phyloP scores from a whole-genome alignment of 352 stramenopile species.

The Globisporangium alternatum region DNA sequence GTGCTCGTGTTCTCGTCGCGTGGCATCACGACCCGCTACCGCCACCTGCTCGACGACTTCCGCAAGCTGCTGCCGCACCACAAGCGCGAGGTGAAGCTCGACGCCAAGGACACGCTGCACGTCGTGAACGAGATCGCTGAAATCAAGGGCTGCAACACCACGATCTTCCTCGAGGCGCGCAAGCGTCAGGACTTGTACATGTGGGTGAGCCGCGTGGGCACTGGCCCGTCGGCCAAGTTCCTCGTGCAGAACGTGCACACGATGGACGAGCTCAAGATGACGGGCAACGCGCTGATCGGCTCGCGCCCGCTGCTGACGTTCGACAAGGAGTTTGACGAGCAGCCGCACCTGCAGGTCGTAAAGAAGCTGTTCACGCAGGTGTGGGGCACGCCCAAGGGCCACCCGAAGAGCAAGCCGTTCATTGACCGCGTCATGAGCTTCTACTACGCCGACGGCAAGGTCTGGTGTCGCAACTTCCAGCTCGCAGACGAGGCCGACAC shows the following conservation, averaged over 20 bases:
- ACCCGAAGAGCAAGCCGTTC: conserved; percentile 99
- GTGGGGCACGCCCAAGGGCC: conserved; percentile 95
- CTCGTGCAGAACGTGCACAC: conserved; percentile 99
- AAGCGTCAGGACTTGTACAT: conserved; percentile 99
- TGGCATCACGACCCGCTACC: conserved; percentile 93
- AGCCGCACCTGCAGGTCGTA: conserved; percentile 93
- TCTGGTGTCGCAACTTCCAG: conserved; percentile 99
- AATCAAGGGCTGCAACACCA: conserved; percentile 97
- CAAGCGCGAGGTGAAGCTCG: conserved; percentile 99
- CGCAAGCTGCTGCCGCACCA: conserved; percentile 97
- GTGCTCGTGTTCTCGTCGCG: conserved; percentile 92
- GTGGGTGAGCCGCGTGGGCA: conserved; percentile 95
- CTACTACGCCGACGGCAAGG: conserved; percentile 90
- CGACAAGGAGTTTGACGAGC: conserved; percentile 91
- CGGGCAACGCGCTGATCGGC: conserved; percentile 97
- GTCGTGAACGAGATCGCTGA: conserved; percentile 99
- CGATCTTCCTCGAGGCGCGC: conserved; percentile 95
- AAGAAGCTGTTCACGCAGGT: conserved; percentile 96
- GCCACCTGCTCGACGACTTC: conserved; percentile 98
- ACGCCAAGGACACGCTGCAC: conserved; percentile 91
- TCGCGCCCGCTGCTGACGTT: conserved; percentile 98
- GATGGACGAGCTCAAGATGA: conserved; percentile 99
- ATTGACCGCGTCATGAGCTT: conserved; percentile 99
- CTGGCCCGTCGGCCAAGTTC: conserved; percentile 96
- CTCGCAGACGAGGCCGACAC: conserved; percentile 84